Evolutionary conservation across 2,329 filamentous ascomycete genomes (phyloP), one percentile per base, ranked within the genome.

Genomic region (Colletotrichum salicis): DNA sequence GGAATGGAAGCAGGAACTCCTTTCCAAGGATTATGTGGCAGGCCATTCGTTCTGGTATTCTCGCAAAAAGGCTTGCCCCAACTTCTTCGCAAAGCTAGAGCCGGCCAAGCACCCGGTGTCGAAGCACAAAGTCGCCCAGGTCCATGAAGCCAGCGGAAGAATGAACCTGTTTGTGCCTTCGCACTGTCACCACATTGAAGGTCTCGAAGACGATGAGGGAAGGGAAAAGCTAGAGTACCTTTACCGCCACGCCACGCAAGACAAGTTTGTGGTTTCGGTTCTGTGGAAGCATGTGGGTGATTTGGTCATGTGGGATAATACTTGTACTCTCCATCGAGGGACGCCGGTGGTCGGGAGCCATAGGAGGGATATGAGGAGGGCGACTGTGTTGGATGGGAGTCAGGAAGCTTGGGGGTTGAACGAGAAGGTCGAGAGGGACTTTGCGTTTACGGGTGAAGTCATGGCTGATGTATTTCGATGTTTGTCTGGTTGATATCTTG

Each of bases 251-350:
- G 84, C 82, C 0, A 84, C 83, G 5, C 84, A 87, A 78, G 77
- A 81, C 1, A 85, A 86, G 75, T 87, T 87, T 74, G 77, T 82
- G 0, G 70, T 85, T 8, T 81, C 79, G 6, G 81, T 89, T 4
- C 77, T 80, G 52, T 91, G 88, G 88, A 73, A 84, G 33, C 76
- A 84, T 8, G 75, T 79, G 0, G 84, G 86, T 0, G 89, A 90
- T 75, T 58, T 90, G 67, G 77, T 90, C 19, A 82, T 88, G 22
- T 91, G 89, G 89, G 89, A 91, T 74, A 91, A 91, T 76, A 86
- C 86, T 0, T 84, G 82, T 60, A 85, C 87, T 19, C 83, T 90
- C 82, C 88, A 91, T 77, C 79, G 87, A 6, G 80, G 81, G 1
- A 88, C 88, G 0, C 76, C 77, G 0, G 89, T 87, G 71, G 83